Evolutionary conservation across 495 filamentous ascomycete species (phyloP), one percentile per base, ranked within the genome.

Genomic region (Staphylotrichum tortipilum): DNA sequence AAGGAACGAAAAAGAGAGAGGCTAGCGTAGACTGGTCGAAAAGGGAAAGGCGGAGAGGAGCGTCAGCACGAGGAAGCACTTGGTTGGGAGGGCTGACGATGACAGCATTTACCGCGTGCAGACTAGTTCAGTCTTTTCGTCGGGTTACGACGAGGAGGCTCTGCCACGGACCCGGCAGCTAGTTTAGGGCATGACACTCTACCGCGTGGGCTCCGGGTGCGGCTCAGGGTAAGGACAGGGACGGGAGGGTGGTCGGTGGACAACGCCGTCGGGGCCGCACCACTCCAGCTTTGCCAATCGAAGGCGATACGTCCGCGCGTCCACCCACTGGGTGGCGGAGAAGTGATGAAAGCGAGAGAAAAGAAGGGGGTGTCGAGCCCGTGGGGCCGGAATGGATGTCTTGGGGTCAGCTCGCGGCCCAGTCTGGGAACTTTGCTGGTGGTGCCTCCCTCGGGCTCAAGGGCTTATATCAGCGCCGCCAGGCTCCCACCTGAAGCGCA

Each of bases 51-150:
- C n/a, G n/a, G n/a, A n/a, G n/a, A n/a, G n/a, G n/a, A n/a, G n/a
- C n/a, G n/a, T n/a, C n/a, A n/a, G n/a, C n/a, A n/a, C n/a, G n/a
- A n/a, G n/a, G n/a, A n/a, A n/a, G n/a, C n/a, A n/a, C n/a, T n/a
- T n/a, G n/a, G n/a, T n/a, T n/a, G n/a, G n/a, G n/a, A 15, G 18
- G 44, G 33, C 33, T 47, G 44, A 29, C 33, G 44, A 38, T n/a
- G n/a, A n/a, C n/a, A n/a, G n/a, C n/a, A n/a, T n/a, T n/a, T n/a
- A n/a, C n/a, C n/a, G n/a, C n/a, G n/a, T n/a, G n/a, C n/a, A n/a
- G n/a, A n/a, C n/a, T n/a, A n/a, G n/a, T n/a, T n/a, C n/a, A n/a
- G n/a, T n/a, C n/a, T n/a, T n/a, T n/a, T n/a, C n/a, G n/a, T n/a
- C n/a, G n/a, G n/a, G n/a, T n/a, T n/a, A n/a, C n/a, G 9, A 14